phyloP scores from a whole-genome alignment of 2,329 filamentous ascomycete genomes.

The Aspergillus pseudoglaucus region DNA sequence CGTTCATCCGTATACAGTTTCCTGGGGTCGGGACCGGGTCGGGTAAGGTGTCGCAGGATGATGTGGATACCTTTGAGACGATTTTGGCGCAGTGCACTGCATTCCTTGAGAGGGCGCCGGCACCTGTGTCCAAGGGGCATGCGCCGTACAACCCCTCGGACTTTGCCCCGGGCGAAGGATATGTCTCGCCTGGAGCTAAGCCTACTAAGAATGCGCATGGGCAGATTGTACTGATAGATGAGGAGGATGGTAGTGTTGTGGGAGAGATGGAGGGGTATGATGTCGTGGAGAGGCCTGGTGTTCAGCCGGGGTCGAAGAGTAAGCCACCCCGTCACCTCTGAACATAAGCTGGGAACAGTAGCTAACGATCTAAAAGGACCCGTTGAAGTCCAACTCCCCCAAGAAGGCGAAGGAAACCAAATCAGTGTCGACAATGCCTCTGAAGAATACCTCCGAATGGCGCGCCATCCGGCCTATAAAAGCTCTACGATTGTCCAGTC shows the following conservation, averaged over 20 bases:
- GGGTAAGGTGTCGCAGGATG: conserved; percentile 68
- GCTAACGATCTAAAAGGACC: conserved; percentile 28
- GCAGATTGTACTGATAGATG: conserved; percentile 86
- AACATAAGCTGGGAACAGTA: too few species aligned
- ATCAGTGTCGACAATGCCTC: conserved; percentile 44
- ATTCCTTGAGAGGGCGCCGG: conserved; percentile 77
- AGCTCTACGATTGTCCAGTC: conserved; percentile 80
- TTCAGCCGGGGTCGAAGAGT: conserved; percentile 91
- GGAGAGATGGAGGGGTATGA: conserved; percentile 83
- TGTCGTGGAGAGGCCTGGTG: conserved; percentile 66
- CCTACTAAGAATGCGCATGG: conserved; percentile 45
- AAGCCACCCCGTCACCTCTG: conserved; percentile 22
- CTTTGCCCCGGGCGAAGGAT: conserved; percentile 73
- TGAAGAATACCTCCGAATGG: conserved; percentile 62
- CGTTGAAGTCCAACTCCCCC: conserved; percentile 43
- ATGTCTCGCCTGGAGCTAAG: conserved; percentile 45
- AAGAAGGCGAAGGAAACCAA: conserved; percentile 41
- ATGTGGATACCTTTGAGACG: conserved; percentile 93
- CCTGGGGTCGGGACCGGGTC: conserved; percentile 62
- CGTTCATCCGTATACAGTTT: conserved; percentile 91
- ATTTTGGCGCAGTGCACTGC: conserved; percentile 97
- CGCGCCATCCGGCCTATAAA: conserved; percentile 85
- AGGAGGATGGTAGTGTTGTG: conserved; percentile 92
- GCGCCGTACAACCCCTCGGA: conserved; percentile 69
- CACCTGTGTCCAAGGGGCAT: conserved; percentile 39